Evolutionary conservation across 192 early-diverging fungal species (phyloP).

Genomic region (Coemansia sp.): DNA sequence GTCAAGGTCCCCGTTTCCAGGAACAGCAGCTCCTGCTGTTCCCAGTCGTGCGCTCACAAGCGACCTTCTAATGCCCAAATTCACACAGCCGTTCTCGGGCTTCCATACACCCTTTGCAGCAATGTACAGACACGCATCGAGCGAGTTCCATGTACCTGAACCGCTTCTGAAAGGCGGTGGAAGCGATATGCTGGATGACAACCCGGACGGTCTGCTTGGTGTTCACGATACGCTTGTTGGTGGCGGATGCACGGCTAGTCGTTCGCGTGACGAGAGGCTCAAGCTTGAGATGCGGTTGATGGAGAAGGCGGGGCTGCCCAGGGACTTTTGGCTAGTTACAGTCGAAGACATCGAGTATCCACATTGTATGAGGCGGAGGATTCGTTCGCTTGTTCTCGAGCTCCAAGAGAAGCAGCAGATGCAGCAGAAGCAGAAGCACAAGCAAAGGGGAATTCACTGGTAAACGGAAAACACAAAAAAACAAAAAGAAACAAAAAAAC

Average conservation of each 20-base stretch:
- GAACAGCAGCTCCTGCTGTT: neutral
- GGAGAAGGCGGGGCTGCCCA: slow-evolving; percentile 45
- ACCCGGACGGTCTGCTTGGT: slow-evolving; percentile 8
- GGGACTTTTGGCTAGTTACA: slow-evolving; percentile 53
- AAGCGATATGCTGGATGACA: neutral
- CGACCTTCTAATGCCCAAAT: slow-evolving; percentile 46
- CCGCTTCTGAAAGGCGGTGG: slow-evolving; percentile 38
- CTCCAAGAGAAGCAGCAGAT: slow-evolving; percentile 32
- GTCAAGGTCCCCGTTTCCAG: neutral
- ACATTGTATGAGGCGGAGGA: slow-evolving; percentile 46
- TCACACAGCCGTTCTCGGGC: slow-evolving; percentile 28
- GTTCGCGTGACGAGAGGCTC: slow-evolving; percentile 34
- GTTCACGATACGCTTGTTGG: slow-evolving; percentile 5
- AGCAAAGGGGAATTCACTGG: neutral
- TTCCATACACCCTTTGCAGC: slow-evolving; percentile 35
- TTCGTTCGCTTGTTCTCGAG: slow-evolving; percentile 38
- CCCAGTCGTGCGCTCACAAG: slow-evolving; percentile 38
- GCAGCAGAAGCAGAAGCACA: neutral
- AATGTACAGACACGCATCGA: slow-evolving; percentile 5
- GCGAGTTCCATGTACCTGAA: slow-evolving; percentile 16
- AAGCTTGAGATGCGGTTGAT: slow-evolving; percentile 38
- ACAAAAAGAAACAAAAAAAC: no score
- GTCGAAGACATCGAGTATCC: slow-evolving; percentile 57
- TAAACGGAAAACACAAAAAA: neutral
- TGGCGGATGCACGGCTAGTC: neutral